phyloP scores from a whole-genome alignment of 331 rosid genomes.

The Acacia pycnantha region DNA sequence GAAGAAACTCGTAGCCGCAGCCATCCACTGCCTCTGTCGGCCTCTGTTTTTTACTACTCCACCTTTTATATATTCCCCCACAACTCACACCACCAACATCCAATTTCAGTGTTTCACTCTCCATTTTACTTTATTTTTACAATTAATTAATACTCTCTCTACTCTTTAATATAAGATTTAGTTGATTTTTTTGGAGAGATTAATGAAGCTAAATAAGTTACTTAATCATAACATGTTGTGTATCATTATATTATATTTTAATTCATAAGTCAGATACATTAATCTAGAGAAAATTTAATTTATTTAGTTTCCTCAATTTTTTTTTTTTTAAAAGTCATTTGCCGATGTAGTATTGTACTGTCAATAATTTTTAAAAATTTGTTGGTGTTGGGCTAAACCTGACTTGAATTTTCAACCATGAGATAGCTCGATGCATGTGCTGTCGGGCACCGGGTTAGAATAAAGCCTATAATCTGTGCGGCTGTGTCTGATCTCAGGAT shows the following conservation, averaged over 20 bases:
- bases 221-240: too few species aligned
- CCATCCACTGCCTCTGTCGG: not conserved
- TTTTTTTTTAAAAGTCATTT: too few species aligned
- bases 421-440: not conserved
- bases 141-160: too few species aligned
- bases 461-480: not conserved
- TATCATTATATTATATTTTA: too few species aligned
- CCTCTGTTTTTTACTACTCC: not conserved
- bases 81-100: not conserved
- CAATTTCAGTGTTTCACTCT: not conserved
- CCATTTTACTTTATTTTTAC: not conserved
- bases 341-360: not conserved
- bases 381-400: not conserved
- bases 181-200: fast-evolving
- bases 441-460: not conserved
- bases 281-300: too few species aligned
- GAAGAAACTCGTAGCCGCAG: constrained; percentile 3
- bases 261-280: too few species aligned
- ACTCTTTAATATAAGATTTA: too few species aligned
- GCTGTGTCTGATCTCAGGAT: not conserved
- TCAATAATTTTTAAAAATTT: not conserved
- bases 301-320: too few species aligned
- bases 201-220: too few species aligned
- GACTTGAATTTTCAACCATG: not conserved
- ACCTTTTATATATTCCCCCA: not conserved